Evolutionary conservation across 169 alveolate genomes (phyloP).

Genomic region (Plasmodium malariae): DNA sequence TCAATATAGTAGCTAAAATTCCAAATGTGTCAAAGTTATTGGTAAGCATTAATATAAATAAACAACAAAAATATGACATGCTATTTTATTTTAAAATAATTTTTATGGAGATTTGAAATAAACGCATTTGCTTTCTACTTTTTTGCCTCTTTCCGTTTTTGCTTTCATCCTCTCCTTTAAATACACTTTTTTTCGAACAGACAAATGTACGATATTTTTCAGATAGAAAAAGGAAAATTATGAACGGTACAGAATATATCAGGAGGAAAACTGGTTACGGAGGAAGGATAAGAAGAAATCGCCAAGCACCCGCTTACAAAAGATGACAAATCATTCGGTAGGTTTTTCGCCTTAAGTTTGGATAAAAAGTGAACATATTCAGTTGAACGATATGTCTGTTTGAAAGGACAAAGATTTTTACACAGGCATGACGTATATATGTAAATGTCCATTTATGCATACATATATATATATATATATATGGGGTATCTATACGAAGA

Average conservation of each 20-base stretch:
- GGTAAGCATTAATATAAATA: constrained; percentile 42
- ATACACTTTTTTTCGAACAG: constrained; percentile 32
- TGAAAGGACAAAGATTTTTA: too few species aligned
- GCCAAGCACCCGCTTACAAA: constrained; percentile 86
- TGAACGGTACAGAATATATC: constrained; percentile 87
- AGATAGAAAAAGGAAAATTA: constrained; percentile 82
- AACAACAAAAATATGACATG: neutral
- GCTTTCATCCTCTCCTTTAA: neutral
- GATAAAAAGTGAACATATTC: too few species aligned
- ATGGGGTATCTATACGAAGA: too few species aligned
- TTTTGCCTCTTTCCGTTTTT: neutral
- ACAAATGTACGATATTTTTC: constrained; percentile 78
- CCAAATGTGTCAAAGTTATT: constrained; percentile 27
- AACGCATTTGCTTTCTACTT: neutral
- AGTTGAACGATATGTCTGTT: too few species aligned
- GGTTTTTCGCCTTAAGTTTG: too few species aligned
- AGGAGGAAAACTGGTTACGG: constrained; percentile 87
- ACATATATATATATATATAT: too few species aligned
- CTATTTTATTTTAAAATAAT: neutral
- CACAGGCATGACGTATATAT: too few species aligned
- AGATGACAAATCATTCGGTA: constrained; percentile 18
- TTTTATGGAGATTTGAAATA: neutral
- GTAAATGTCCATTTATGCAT: too few species aligned
- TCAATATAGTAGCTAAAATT: constrained; percentile 18
- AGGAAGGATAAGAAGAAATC: constrained; percentile 84